Evolutionary conservation across 805 yeast genomes (phyloP).

Genomic region (Myxozyma kluyveri): DNA sequence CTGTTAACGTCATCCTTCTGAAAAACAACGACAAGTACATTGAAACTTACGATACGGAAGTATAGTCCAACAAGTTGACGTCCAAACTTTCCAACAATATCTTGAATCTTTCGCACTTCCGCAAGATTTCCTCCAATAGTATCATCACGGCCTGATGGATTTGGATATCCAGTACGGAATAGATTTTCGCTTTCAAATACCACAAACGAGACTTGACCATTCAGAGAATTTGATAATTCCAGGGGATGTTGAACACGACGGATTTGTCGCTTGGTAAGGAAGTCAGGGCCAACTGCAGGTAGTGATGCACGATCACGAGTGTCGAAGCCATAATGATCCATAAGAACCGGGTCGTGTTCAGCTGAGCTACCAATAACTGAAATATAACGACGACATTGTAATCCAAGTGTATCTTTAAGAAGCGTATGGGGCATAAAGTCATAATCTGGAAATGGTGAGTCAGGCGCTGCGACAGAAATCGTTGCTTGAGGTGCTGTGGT

Average conservation of each 20-base stretch:
- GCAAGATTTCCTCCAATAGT: constrained; percentile 31
- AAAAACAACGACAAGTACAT: neutral
- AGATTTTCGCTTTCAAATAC: constrained; percentile 31
- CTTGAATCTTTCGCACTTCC: constrained; percentile 33
- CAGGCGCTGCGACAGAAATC: constrained; percentile 20
- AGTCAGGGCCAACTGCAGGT: constrained; percentile 22
- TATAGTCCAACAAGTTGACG: constrained; percentile 31
- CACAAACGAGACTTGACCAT: constrained; percentile 28
- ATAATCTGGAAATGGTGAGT: constrained; percentile 34
- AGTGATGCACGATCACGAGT: constrained; percentile 26
- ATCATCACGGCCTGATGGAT: constrained; percentile 30
- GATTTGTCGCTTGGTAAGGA: constrained; percentile 24
- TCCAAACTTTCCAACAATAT: constrained; percentile 30
- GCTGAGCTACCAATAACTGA: constrained; percentile 34
- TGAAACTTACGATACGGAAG: constrained; percentile 29
- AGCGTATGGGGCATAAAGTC: constrained; percentile 33
- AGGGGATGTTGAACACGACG: constrained; percentile 18
- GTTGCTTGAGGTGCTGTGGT: neutral
- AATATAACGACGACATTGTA: constrained; percentile 33
- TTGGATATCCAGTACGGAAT: constrained; percentile 21
- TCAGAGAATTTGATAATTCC: constrained; percentile 3
- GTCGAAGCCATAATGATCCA: constrained; percentile 32
- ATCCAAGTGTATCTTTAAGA: constrained; percentile 33
- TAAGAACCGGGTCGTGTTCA: constrained; percentile 33
- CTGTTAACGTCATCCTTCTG: neutral